These are phyloP conservation scores for Moelleriella libera DNA, from an alignment of 2,329 filamentous ascomycete species.

Conservation along the genomic window DNA sequence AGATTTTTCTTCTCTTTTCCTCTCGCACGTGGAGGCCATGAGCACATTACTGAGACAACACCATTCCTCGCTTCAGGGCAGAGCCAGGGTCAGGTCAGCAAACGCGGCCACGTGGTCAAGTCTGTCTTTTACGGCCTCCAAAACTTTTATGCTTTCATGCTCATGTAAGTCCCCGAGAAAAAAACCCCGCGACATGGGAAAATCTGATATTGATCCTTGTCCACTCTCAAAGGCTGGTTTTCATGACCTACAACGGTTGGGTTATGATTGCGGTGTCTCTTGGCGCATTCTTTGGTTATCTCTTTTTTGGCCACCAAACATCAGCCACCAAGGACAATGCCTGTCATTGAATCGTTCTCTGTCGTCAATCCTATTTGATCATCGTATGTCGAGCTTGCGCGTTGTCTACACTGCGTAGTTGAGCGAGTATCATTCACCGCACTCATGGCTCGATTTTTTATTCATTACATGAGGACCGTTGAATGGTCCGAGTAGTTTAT, in stretches of 20 bases:
- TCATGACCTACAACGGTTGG: slow-evolving; percentile 99
- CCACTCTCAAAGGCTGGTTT: slow-evolving; percentile 57
- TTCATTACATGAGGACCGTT: too few species aligned
- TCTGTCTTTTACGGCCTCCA: slow-evolving; percentile 77
- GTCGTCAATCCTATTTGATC: too few species aligned
- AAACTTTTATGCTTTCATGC: slow-evolving; percentile 98
- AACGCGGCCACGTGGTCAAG: slow-evolving; percentile 64
- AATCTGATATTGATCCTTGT: not conserved
- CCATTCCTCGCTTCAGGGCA: slow-evolving; percentile 61
- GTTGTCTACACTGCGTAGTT: too few species aligned
- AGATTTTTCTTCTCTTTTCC: slow-evolving; percentile 8
- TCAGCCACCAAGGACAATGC: slow-evolving; percentile 73
- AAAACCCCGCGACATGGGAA: too few species aligned
- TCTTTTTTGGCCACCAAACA: slow-evolving; percentile 61
- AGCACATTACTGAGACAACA: slow-evolving; percentile 45
- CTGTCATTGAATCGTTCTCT: slow-evolving; percentile 51
- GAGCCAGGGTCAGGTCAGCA: slow-evolving; percentile 44
- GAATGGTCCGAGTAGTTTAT: too few species aligned
- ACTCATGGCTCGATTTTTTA: too few species aligned
- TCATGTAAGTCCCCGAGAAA: slow-evolving; percentile 58
- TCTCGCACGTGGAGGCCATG: slow-evolving; percentile 12
- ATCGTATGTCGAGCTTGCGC: too few species aligned
- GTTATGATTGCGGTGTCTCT: slow-evolving; percentile 86
- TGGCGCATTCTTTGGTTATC: slow-evolving; percentile 79
- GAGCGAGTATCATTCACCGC: too few species aligned